These are phyloP conservation scores for Skeletonema costatum DNA, from an alignment of 108 stramenopile species.

Conservation along the genomic window DNA sequence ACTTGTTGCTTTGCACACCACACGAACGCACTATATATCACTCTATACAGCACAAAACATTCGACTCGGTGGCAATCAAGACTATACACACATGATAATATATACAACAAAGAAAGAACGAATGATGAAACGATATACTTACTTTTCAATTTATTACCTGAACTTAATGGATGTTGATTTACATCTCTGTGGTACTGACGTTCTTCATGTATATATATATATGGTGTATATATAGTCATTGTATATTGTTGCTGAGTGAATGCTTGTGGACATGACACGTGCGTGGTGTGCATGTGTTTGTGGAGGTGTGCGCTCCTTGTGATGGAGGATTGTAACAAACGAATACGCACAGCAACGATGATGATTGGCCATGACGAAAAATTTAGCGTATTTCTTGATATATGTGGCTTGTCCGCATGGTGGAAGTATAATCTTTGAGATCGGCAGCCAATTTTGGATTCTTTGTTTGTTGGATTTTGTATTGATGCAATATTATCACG, in stretches of 20 bases:
- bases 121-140: slow-evolving; percentile 46
- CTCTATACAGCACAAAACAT: not conserved
- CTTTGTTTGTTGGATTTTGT: not conserved
- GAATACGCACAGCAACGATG: not conserved
- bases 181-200: slow-evolving; percentile 48
- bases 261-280: not conserved
- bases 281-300: not conserved
- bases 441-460: slow-evolving; percentile 35
- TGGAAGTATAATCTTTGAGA: slow-evolving; percentile 59
- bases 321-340: not conserved
- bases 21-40: too few relatives aligned
- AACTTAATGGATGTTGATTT: slow-evolving; percentile 31
- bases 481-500: too few relatives aligned
- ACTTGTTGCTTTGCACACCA: too few relatives aligned
- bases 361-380: slow-evolving; percentile 50
- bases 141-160: slow-evolving; percentile 39
- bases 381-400: slow-evolving; percentile 28
- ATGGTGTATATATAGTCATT: not conserved
- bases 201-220: not conserved
- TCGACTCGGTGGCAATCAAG: not conserved
- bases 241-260: not conserved
- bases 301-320: not conserved
- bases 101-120: slow-evolving; percentile 18
- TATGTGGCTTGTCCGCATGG: not conserved
- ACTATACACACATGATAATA: not conserved